phyloP scores from a whole-genome alignment of 2,329 filamentous ascomycete genomes.

The Penicillium hordei region DNA sequence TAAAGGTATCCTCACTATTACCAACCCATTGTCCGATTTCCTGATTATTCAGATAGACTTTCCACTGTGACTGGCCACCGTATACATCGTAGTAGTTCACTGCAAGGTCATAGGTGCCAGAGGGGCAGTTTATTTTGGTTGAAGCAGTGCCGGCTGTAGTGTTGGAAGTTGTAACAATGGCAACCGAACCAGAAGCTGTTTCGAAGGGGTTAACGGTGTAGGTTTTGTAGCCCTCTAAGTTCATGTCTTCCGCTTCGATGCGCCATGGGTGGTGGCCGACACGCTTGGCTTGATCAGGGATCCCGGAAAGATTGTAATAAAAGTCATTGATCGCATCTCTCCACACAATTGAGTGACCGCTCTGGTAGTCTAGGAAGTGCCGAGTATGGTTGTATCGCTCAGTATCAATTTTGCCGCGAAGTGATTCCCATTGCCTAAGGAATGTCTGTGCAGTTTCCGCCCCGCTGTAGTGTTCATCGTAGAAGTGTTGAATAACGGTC shows the following conservation, averaged over 20 bases:
- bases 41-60: slow-evolving; percentile 55
- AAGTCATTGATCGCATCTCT: slow-evolving; percentile 66
- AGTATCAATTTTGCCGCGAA: slow-evolving; percentile 58
- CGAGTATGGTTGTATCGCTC: slow-evolving; percentile 61
- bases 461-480: slow-evolving; percentile 62
- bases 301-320: slow-evolving; percentile 61
- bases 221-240: slow-evolving; percentile 56
- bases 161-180: slow-evolving; percentile 58
- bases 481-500: slow-evolving; percentile 68
- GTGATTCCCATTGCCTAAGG: slow-evolving; percentile 51
- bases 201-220: slow-evolving; percentile 60
- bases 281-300: slow-evolving; percentile 56
- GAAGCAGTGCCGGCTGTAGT: slow-evolving; percentile 52
- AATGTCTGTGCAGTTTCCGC: slow-evolving; percentile 63
- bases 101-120: slow-evolving; percentile 61
- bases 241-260: slow-evolving; percentile 69
- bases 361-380: slow-evolving; percentile 63
- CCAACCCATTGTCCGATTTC: slow-evolving; percentile 60
- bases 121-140: slow-evolving; percentile 48
- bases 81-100: slow-evolving; percentile 67
- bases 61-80: slow-evolving; percentile 58
- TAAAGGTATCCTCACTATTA: slow-evolving; percentile 59
- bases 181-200: slow-evolving; percentile 56
- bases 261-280: slow-evolving; percentile 64
- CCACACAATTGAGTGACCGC: slow-evolving; percentile 70